Percentiles rank a stretch among this genome's conserved stretches.
phyloP scores from a whole-genome alignment of 345 rosid genomes.

The Rubroshorea leprosula region DNA sequence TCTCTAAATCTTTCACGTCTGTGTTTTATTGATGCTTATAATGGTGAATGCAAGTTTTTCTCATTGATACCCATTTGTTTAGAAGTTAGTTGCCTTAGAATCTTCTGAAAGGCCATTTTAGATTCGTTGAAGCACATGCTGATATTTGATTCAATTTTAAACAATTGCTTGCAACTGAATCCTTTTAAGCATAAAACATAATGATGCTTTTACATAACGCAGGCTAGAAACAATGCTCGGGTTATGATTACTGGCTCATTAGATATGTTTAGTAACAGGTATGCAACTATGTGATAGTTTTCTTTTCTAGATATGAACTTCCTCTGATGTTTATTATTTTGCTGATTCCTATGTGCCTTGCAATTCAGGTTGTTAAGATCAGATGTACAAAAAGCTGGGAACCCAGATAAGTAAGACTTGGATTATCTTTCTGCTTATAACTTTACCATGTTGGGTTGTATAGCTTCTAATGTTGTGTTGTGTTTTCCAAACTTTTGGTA shows the following conservation, averaged over 20 bases:
- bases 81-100: too few relatives aligned
- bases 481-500: background rate
- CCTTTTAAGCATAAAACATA: background rate
- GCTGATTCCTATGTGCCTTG: background rate
- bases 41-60: too few relatives aligned
- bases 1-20: background rate
- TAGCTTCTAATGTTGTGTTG: background rate
- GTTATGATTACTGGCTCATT: constrained; percentile 59
- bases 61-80: background rate
- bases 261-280: constrained; percentile 56
- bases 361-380: constrained; percentile 47
- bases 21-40: too few relatives aligned
- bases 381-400: constrained; percentile 56
- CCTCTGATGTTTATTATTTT: constrained; percentile 1
- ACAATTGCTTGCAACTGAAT: background rate
- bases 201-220: constrained; percentile 21
- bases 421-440: background rate
- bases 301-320: constrained; percentile 4
- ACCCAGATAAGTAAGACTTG: constrained; percentile 31
- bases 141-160: background rate
- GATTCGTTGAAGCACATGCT: too few relatives aligned
- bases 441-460: background rate
- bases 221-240: constrained; percentile 79
- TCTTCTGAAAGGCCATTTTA: too few relatives aligned
- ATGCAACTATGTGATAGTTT: constrained; percentile 20